phyloP scores from a whole-genome alignment of 2,329 filamentous ascomycete species.

The Claviceps fusiformis region DNA sequence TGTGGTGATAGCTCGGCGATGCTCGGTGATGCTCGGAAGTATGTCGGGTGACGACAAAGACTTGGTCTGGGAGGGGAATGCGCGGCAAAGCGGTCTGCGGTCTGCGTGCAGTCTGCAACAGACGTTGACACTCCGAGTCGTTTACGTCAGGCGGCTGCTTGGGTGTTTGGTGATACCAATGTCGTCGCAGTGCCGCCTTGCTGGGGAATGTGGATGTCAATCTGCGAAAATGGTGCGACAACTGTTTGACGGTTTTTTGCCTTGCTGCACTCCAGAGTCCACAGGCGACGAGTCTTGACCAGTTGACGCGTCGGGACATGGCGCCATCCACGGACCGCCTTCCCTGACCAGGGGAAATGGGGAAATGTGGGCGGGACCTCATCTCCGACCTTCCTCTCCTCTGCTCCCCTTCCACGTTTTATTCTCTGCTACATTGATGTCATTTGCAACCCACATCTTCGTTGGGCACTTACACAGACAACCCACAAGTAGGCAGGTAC shows the following conservation, averaged over 20 bases:
- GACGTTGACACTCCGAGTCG: not conserved
- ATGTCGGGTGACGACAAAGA: not conserved
- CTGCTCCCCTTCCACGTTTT: not conserved
- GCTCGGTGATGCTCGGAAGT: constrained; percentile 4
- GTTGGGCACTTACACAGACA: not conserved
- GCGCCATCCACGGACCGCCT: no score
- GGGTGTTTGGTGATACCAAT: constrained; percentile 1
- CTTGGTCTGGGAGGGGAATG: not conserved
- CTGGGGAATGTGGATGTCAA: not conserved
- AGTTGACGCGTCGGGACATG: not conserved
- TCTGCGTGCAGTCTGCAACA: not conserved
- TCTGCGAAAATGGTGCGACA: not conserved
- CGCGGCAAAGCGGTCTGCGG: no score
- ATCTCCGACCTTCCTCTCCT: no score
- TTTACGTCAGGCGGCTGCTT: constrained; percentile 1
- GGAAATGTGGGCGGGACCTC: no score
- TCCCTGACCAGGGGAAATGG: not conserved
- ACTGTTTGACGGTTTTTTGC: not conserved
- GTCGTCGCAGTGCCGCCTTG: constrained; percentile 1
- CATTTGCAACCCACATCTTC: not conserved
- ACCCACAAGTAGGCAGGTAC: not conserved
- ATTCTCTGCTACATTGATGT: not conserved
- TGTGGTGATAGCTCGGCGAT: constrained; percentile 3
- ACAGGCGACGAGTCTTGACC: not conserved
- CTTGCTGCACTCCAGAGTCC: not conserved